These are phyloP conservation scores for Trypanosoma cruzi DNA, from an alignment of 208 protist genomes.

Conservation along the genomic window DNA sequence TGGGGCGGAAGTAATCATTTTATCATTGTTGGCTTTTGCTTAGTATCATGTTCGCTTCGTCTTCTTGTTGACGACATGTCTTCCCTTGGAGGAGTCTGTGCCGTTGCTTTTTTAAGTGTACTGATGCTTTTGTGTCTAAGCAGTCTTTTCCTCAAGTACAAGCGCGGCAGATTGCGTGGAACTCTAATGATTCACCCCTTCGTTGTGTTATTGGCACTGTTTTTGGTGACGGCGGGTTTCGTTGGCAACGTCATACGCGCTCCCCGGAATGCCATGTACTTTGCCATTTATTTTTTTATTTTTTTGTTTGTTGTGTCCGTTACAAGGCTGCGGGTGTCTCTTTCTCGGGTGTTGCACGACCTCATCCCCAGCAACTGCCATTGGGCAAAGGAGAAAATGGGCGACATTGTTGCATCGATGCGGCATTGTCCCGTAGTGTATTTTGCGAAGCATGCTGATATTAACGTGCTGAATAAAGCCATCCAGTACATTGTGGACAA, in stretches of 20 bases:
- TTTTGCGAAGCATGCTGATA: constrained; percentile 61
- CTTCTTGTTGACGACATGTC: constrained; percentile 32
- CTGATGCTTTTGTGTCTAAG: constrained; percentile 81
- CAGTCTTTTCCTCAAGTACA: constrained; percentile 89
- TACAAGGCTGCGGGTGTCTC: constrained; percentile 48
- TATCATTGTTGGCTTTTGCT: constrained; percentile 48
- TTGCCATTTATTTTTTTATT: constrained; percentile 61
- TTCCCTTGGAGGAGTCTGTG: constrained; percentile 34
- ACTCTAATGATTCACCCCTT: constrained; percentile 13
- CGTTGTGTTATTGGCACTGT: constrained; percentile 43
- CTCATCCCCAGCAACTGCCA: constrained; percentile 12
- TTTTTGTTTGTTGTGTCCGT: constrained; percentile 40
- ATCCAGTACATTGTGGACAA: constrained; percentile 78
- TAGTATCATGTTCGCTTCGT: constrained; percentile 37
- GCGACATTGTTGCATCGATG: constrained; percentile 2
- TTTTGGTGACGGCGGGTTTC: constrained; percentile 27
- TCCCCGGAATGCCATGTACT: constrained; percentile 46
- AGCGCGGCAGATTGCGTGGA: constrained; percentile 44
- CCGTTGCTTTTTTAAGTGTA: constrained; percentile 35
- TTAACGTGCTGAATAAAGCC: constrained; percentile 71
- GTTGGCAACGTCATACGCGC: constrained; percentile 64
- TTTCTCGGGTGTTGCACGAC: constrained; percentile 42
- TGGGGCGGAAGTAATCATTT: constrained; percentile 33
- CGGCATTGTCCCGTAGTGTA: constrained; percentile 38
- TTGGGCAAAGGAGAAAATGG: constrained; percentile 11